These are phyloP conservation scores for Didymellaceae sp. DNA, from an alignment of 2,329 filamentous ascomycete species.

Conservation along the genomic window DNA sequence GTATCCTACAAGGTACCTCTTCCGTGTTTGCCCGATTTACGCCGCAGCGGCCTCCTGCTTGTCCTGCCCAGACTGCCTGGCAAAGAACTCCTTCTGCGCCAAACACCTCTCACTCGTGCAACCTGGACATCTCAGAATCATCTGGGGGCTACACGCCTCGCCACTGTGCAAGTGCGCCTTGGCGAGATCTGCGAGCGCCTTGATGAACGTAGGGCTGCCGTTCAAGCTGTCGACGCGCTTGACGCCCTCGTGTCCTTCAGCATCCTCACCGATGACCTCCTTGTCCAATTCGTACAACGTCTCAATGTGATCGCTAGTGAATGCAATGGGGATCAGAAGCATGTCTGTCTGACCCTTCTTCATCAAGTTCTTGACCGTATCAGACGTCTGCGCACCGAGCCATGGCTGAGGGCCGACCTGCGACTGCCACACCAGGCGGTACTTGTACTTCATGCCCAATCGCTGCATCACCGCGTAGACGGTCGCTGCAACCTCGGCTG, in stretches of 20 bases:
- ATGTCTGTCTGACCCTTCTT: slow-evolving; percentile 91
- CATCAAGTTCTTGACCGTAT: slow-evolving; percentile 87
- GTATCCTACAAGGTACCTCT: slow-evolving; percentile 16
- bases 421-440: slow-evolving; percentile 95
- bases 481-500: slow-evolving; percentile 92
- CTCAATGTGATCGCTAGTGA: slow-evolving; percentile 99
- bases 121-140: slow-evolving; percentile 89
- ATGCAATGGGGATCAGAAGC: slow-evolving; percentile 91
- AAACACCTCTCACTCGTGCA: slow-evolving; percentile 89
- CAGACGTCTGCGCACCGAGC: slow-evolving; percentile 91
- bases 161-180: slow-evolving; percentile 77
- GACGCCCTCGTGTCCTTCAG: slow-evolving; percentile 62
- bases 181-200: slow-evolving; percentile 86
- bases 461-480: slow-evolving; percentile 97
- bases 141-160: slow-evolving; percentile 77
- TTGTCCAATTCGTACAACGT: slow-evolving; percentile 92
- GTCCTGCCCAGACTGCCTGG: slow-evolving; percentile 48
- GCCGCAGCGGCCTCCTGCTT: slow-evolving; percentile 22
- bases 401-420: slow-evolving; percentile 95
- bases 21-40: slow-evolving; percentile 15
- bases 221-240: slow-evolving; percentile 94
- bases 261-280: slow-evolving; percentile 87
- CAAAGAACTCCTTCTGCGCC: slow-evolving; percentile 75
- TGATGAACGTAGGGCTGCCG: slow-evolving; percentile 87
- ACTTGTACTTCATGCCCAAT: slow-evolving; percentile 85